Conservation (phyloP, 78 protist species). For the Dictyostelium intermedium region DNA sequence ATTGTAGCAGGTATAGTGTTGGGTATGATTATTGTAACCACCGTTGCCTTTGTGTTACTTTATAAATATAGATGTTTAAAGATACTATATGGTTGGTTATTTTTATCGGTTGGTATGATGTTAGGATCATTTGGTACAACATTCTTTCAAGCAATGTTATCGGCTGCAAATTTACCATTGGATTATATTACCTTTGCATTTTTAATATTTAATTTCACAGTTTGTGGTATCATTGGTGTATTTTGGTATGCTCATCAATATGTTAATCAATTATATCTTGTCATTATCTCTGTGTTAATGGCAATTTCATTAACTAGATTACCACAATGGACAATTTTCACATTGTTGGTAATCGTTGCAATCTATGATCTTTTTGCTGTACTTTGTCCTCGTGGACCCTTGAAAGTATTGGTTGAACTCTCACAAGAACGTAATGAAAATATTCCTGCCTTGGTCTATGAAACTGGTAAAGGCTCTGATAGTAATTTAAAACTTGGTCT, state of each 20-base stretch:
- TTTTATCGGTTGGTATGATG: slow-evolving; percentile 62
- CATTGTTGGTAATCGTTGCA: slow-evolving; percentile 89
- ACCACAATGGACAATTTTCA: slow-evolving; percentile 98
- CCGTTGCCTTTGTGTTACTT: slow-evolving; percentile 73
- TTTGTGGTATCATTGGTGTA: slow-evolving; percentile 89
- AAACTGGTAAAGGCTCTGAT: slow-evolving; percentile 16
- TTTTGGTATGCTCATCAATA: slow-evolving; percentile 85
- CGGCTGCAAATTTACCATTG: slow-evolving; percentile 48
- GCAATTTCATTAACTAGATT: slow-evolving; percentile 88
- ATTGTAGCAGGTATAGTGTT: slow-evolving; percentile 44
- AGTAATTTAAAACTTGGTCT: slow-evolving; percentile 95
- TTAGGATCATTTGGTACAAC: slow-evolving; percentile 67
- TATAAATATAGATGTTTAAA: slow-evolving; percentile 81
- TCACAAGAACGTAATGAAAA: slow-evolving; percentile 95
- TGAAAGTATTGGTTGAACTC: slow-evolving; percentile 91
- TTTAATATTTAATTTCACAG: slow-evolving; percentile 90
- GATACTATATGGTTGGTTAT: slow-evolving; percentile 73
- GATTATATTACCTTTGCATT: slow-evolving; percentile 83
- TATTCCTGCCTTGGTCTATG: slow-evolving; percentile 95
- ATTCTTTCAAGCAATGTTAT: slow-evolving; percentile 22
- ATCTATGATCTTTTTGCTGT: slow-evolving; percentile 94
- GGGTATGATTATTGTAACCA: slow-evolving; percentile 48
- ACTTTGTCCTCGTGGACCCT: slow-evolving; percentile 95
- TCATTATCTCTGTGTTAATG: slow-evolving; percentile 38
- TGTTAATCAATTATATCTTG: slow-evolving; percentile 61